Percentiles rank a stretch among this genome's conserved stretches.
Conservation (phyloP, 2,329 filamentous ascomycete species). For the Aquanectria penicillioides region DNA sequence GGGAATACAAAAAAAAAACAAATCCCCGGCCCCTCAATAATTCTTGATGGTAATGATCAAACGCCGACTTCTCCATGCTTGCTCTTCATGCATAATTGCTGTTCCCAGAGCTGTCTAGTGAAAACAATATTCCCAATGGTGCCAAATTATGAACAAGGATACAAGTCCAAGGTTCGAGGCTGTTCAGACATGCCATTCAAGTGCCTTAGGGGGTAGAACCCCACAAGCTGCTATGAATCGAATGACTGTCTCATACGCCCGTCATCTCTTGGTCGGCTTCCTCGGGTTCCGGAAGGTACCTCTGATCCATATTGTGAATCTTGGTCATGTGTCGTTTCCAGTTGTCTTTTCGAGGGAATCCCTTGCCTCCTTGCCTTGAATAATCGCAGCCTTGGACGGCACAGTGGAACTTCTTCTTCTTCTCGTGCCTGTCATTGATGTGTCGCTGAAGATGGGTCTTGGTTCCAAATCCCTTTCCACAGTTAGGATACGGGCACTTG, state of each 20-base stretch:
- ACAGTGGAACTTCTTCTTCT: conserved; percentile 69
- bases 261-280: conserved; percentile 50
- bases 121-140: conserved; percentile 4
- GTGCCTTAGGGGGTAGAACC: neutral
- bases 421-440: conserved; percentile 69
- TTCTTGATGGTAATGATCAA: conserved; percentile 6
- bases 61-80: conserved; percentile 20
- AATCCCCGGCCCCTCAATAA: neutral
- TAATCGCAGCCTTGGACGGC: conserved; percentile 64
- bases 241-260: conserved; percentile 28
- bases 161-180: neutral
- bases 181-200: neutral
- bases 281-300: conserved; percentile 53
- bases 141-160: neutral
- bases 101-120: conserved; percentile 13
- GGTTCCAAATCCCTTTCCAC: conserved; percentile 67
- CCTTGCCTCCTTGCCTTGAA: conserved; percentile 65
- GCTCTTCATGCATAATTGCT: conserved; percentile 12
- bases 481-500: conserved; percentile 63
- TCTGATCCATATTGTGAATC: conserved; percentile 61
- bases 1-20: too few species aligned
- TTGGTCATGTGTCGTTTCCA: conserved; percentile 72
- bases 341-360: conserved; percentile 70
- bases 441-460: conserved; percentile 71
- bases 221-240: neutral